Base-by-base conservation (phyloP, 1,139 yeast species). In the Saccharomycopsis hybrid region DNA sequence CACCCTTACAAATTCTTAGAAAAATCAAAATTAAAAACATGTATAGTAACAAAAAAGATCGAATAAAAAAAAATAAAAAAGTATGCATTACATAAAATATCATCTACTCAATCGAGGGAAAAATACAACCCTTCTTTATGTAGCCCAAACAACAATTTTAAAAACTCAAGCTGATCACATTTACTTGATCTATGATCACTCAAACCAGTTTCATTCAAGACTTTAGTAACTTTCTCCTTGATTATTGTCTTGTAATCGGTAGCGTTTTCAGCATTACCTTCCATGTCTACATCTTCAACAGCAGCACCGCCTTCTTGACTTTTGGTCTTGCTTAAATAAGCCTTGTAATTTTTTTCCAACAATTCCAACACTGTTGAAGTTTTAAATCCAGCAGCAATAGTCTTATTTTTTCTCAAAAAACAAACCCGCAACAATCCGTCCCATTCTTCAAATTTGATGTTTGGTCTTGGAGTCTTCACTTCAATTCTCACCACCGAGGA, bases 41-140 rank as follows among this genome's bases (percentile, higher is more conserved):
- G n/a, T n/a, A n/a, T n/a, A n/a, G n/a, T n/a, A n/a, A n/a, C n/a
- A n/a, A n/a, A n/a, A n/a, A n/a, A n/a, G n/a, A n/a, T n/a, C n/a
- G n/a, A n/a, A n/a, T n/a, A n/a, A n/a, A n/a, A n/a, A n/a, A n/a
- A n/a, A n/a, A n/a, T n/a, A n/a, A n/a, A n/a, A n/a, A n/a, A n/a
- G n/a, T n/a, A n/a, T n/a, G n/a, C n/a, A n/a, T n/a, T n/a, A n/a
- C n/a, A n/a, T n/a, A n/a, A n/a, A n/a, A n/a, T n/a, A n/a, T n/a
- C n/a, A n/a, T n/a, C n/a, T n/a, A n/a, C n/a, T 9, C n/a, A 40
- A 5, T 44, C 42, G n/a, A 46, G 24, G 29, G 53, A 38, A 71
- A 92, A 92, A 66, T 92, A 97, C 55, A 92, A 86, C 48, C 98
- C 97, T 47, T 87, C 97, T 67, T 90, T 94, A 68, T 94, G 97